These are phyloP conservation scores for Salvia hispanica DNA, from an alignment of 257 asterid genomes.

Conservation along the genomic window DNA sequence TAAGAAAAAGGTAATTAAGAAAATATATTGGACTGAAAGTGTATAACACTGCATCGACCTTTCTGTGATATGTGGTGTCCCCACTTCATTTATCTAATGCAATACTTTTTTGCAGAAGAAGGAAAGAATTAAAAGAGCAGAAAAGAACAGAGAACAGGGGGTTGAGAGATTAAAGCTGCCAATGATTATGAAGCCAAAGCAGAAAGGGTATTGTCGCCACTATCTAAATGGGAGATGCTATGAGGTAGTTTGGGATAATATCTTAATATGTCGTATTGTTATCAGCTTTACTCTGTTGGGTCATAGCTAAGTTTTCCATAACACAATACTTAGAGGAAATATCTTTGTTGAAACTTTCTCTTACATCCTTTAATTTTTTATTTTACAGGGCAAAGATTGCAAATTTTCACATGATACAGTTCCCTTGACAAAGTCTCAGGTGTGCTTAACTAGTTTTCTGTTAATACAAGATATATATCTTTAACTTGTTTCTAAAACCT, in stretches of 20 bases:
- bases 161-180: slow-evolving; percentile 75
- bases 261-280: slow-evolving; percentile 21
- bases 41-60: slow-evolving; percentile 4
- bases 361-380: slow-evolving; percentile 23
- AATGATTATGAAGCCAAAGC: slow-evolving; percentile 63
- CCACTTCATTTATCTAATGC: slow-evolving; percentile 23
- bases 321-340: slow-evolving; percentile 5
- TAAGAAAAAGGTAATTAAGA: slow-evolving; percentile 60
- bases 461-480: slow-evolving; percentile 14
- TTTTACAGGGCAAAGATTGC: slow-evolving; percentile 82
- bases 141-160: slow-evolving; percentile 70
- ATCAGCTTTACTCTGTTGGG: slow-evolving; percentile 25
- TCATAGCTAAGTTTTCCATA: slow-evolving; percentile 26
- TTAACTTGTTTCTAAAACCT: neutral
- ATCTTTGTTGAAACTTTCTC: slow-evolving; percentile 22
- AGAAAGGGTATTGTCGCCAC: slow-evolving; percentile 66
- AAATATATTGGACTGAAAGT: neutral
- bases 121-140: slow-evolving; percentile 71
- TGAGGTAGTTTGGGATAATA: slow-evolving; percentile 56
- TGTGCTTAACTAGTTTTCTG: slow-evolving; percentile 35
- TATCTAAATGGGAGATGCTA: slow-evolving; percentile 84
- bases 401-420: slow-evolving; percentile 87
- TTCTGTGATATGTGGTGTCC: slow-evolving; percentile 18
- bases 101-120: slow-evolving; percentile 54
- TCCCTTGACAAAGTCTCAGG: slow-evolving; percentile 87